phyloP scores from a whole-genome alignment of 345 rosid species.

The Schrenkiella parvula region DNA sequence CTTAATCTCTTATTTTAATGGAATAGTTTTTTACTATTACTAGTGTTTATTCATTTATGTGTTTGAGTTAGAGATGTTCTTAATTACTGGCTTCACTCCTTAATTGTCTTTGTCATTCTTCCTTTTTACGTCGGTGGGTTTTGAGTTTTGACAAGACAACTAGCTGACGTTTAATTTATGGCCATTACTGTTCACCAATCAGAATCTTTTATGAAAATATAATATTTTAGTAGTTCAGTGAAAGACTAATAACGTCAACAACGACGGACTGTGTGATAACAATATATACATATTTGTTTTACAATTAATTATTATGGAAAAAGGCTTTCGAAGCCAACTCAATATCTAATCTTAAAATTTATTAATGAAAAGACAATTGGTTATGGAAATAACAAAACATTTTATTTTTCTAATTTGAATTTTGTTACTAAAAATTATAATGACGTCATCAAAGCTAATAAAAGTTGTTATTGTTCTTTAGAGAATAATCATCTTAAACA shows the following conservation, averaged over 20 bases:
- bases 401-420: neutral
- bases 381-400: neutral
- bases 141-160: slow-evolving; percentile 31
- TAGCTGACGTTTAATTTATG: slow-evolving; percentile 28
- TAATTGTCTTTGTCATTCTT: neutral
- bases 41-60: neutral
- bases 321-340: neutral
- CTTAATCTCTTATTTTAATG: neutral
- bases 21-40: neutral
- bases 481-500: neutral
- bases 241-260: neutral
- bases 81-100: neutral
- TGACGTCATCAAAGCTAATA: neutral
- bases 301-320: neutral
- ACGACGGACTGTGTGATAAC: neutral
- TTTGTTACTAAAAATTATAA: neutral
- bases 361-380: neutral
- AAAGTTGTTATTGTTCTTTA: neutral
- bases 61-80: neutral
- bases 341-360: neutral
- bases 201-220: neutral
- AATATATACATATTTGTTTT: neutral
- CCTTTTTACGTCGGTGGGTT: slow-evolving; percentile 23
- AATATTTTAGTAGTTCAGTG: neutral
- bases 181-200: slow-evolving; percentile 4